Conservation (phyloP, 2,329 filamentous ascomycete genomes). For the Thielaviopsis punctulata region DNA sequence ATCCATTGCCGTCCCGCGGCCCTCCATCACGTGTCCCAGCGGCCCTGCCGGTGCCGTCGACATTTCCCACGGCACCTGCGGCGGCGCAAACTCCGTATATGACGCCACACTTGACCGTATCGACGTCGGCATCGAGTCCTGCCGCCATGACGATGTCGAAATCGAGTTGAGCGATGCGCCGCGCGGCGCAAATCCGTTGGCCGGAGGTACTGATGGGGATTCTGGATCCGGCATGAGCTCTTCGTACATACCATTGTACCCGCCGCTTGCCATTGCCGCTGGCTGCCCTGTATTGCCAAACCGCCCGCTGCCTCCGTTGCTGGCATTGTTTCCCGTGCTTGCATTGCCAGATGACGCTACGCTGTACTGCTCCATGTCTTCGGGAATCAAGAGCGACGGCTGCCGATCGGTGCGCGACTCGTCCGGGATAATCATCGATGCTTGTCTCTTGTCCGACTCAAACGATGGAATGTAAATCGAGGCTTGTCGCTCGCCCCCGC, state of each 20-base stretch:
- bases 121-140: neutral
- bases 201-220: slow-evolving; percentile 4
- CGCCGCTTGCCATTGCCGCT: neutral
- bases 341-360: neutral
- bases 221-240: slow-evolving; percentile 1
- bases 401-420: slow-evolving; percentile 10
- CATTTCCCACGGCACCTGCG: slow-evolving; percentile 7
- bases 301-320: neutral
- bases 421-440: slow-evolving; percentile 10
- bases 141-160: neutral
- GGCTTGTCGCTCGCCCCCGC: slow-evolving; percentile 2
- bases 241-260: slow-evolving; percentile 10
- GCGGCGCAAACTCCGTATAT: slow-evolving; percentile 5
- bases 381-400: slow-evolving; percentile 10
- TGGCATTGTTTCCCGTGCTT: neutral
- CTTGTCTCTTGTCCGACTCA: slow-evolving; percentile 4
- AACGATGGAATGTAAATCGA: slow-evolving; percentile 10
- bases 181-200: slow-evolving; percentile 5
- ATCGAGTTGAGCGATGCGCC: slow-evolving; percentile 2
- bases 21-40: slow-evolving; percentile 8
- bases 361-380: slow-evolving; percentile 9
- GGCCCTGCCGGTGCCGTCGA: slow-evolving; percentile 7
- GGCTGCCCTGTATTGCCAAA: neutral
- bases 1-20: slow-evolving; percentile 4
- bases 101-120: neutral